Evolutionary conservation across 129 eudicot species (phyloP), one percentile per base, ranked within the genome.

Genomic region (Tanacetum coccineum): DNA sequence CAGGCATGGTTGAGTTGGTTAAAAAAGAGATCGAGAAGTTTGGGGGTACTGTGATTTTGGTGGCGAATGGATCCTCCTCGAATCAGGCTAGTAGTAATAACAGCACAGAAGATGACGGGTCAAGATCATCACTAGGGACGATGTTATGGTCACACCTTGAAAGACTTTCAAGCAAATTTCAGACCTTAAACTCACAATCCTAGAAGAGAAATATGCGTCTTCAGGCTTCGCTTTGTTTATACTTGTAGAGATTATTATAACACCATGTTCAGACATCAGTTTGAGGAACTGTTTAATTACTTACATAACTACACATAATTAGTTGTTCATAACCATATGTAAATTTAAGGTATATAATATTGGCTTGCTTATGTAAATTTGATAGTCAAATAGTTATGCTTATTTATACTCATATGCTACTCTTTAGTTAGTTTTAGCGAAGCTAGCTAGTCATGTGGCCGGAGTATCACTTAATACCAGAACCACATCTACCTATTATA

Each of bases 81-180:
- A 65, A 51, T n/a, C 14, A 30, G 36, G 45, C 74, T 15, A 67
- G 81, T n/a, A n/a, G n/a, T 59, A 75, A 71, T 25, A 54, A 70
- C 45, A 64, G 40, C 20, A 19, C 17, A 0, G 80, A 66, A 44
- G 65, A 55, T 11, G 82, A 56, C 13, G 78, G 71, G 30, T 8
- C 66, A n/a, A 80, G 81, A 36, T 79, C 80, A 6, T 80, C 95
- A n/a, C 59, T 93, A 46, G 87, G 95, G 17, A 83, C 77, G 70
- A 59, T 86, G 84, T 45, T 92, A 2, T 88, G 98, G 95, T 78
- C 95, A 36, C 95, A 83, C 30, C 76, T 92, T 0, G 96, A 81
- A 62, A 18, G 89, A 65, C 51, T 92, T 30, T 86, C 95, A 2
- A 77, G 85, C 79, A 88, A 78, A 74, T 78, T 85, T 88, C 82